Conservation (phyloP, 202 grass and related monocot genomes). For the Panicum hallii region DNA sequence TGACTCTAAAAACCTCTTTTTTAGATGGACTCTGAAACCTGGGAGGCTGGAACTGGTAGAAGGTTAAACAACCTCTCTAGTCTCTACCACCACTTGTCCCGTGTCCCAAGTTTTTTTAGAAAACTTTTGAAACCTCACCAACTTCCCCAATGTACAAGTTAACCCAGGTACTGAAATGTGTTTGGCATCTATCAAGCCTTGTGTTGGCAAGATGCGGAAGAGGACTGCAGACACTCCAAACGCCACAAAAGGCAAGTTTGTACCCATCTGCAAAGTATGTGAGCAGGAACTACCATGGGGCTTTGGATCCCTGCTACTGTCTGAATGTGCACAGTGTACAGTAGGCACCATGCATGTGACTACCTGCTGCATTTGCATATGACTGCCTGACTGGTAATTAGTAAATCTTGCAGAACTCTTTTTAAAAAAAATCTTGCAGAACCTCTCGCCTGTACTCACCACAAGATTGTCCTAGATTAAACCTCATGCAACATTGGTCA, state of each 20-base stretch:
- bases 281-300: not conserved
- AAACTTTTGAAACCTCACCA: slow-evolving; percentile 24
- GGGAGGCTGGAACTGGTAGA: not conserved
- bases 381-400: not conserved
- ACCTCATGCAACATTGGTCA: not conserved
- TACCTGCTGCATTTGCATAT: not conserved
- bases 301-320: slow-evolving; percentile 17
- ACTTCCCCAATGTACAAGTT: not conserved
- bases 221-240: slow-evolving; percentile 23
- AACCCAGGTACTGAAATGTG: not conserved
- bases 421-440: not conserved
- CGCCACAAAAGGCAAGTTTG: slow-evolving; percentile 41
- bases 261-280: slow-evolving; percentile 32
- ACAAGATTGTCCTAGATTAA: not conserved
- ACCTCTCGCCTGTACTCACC: not conserved
- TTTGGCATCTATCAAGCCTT: not conserved
- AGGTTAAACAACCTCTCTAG: not conserved
- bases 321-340: not conserved
- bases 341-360: slow-evolving; percentile 29
- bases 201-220: not conserved
- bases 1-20: not conserved
- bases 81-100: not conserved
- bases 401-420: not conserved
- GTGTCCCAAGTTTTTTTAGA: not conserved
- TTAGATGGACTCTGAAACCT: not conserved